These are phyloP conservation scores for Albifimbria verrucaria DNA, from an alignment of 2,329 filamentous ascomycete genomes.

Conservation along the genomic window DNA sequence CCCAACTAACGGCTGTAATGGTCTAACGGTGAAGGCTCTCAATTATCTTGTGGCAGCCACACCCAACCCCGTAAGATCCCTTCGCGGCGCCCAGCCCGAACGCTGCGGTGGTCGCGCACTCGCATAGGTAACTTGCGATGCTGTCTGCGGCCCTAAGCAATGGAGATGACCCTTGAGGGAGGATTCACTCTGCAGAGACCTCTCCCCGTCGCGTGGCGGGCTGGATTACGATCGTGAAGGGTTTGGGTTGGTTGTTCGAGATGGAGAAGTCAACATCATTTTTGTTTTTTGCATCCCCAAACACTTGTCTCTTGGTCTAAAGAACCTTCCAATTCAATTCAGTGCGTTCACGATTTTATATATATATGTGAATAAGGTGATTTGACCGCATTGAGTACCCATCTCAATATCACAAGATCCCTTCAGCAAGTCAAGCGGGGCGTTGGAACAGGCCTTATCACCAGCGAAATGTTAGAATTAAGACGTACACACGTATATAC, in stretches of 20 bases:
- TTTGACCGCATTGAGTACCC: too few relatives aligned
- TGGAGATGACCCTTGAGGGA: constrained; percentile 68
- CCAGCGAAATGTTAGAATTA: too few relatives aligned
- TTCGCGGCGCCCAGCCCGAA: constrained; percentile 65
- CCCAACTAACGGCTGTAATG: constrained; percentile 53
- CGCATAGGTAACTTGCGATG: constrained; percentile 65
- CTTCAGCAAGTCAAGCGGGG: too few relatives aligned
- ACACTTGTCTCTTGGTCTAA: constrained; percentile 12
- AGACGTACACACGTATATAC: too few relatives aligned
- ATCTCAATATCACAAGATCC: too few relatives aligned
- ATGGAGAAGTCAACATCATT: constrained; percentile 51
- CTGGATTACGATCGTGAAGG: constrained; percentile 63
- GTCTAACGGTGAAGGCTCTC: constrained; percentile 59
- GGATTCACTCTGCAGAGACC: constrained; percentile 69
- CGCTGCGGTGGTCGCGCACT: constrained; percentile 63
- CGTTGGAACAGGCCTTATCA: too few relatives aligned
- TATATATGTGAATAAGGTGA: too few relatives aligned
- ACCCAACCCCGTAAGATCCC: constrained; percentile 55
- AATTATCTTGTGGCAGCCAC: constrained; percentile 44
- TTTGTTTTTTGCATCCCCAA: constrained; percentile 31
- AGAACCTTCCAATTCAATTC: neutral
- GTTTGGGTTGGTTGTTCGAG: constrained; percentile 54
- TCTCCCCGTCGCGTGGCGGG: constrained; percentile 69
- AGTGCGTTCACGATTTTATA: neutral
- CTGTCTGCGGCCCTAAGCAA: constrained; percentile 61